Conservation (phyloP, 306 rosid genomes). For the Cercis canadensis region DNA sequence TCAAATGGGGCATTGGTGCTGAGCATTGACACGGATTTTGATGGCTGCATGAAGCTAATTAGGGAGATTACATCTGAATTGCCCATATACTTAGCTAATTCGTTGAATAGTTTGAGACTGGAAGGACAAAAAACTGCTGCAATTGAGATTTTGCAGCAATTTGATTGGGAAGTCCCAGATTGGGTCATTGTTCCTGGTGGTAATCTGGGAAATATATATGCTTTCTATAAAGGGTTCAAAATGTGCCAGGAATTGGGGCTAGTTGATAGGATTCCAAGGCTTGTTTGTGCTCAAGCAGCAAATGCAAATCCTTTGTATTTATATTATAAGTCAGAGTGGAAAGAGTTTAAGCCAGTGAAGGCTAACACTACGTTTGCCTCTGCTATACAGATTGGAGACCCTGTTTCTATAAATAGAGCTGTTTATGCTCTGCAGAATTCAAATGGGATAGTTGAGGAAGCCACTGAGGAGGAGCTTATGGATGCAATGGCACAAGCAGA, state of each 20-base stretch:
- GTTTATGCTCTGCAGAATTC: conserved; percentile 69
- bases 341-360: conserved; percentile 62
- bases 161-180: conserved; percentile 86
- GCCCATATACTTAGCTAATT: conserved; percentile 83
- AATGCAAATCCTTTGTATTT: conserved; percentile 80
- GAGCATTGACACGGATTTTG: conserved; percentile 82
- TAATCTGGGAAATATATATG: conserved; percentile 78
- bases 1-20: conserved; percentile 77
- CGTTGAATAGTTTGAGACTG: conserved; percentile 71
- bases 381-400: conserved; percentile 91
- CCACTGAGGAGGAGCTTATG: conserved; percentile 78
- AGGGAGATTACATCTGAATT: conserved; percentile 73
- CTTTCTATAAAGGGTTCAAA: conserved; percentile 84
- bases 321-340: conserved; percentile 69
- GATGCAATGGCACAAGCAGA: conserved; percentile 85
- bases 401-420: conserved; percentile 82
- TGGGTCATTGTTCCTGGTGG: conserved; percentile 93
- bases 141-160: conserved; percentile 81
- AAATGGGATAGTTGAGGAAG: conserved; percentile 87
- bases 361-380: conserved; percentile 73
- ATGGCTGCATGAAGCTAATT: conserved; percentile 85
- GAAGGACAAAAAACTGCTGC: conserved; percentile 94
- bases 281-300: conserved; percentile 85
- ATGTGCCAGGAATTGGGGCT: conserved; percentile 84
- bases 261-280: conserved; percentile 69